Percentiles rank a stretch among this genome's conserved stretches.
phyloP scores from a whole-genome alignment of 805 yeast genomes.

The Brettanomyces sp. region DNA sequence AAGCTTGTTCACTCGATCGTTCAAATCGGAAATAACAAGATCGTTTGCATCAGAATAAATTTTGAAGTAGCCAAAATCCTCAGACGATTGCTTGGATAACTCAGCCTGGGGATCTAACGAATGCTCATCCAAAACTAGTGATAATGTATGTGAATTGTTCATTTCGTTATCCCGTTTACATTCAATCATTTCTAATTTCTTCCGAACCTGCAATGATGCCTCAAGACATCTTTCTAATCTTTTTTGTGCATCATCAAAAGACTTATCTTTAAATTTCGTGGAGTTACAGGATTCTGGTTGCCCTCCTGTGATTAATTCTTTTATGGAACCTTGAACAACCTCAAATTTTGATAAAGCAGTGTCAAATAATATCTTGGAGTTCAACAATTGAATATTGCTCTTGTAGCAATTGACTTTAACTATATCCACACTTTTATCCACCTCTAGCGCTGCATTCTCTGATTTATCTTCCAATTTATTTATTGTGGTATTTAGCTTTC shows the following conservation, averaged over 20 bases:
- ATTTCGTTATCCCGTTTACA: neutral
- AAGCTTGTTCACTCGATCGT: conserved; percentile 9
- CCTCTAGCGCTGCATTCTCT: conserved; percentile 3
- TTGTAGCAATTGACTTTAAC: conserved; percentile 17
- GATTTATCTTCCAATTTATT: conserved; percentile 4
- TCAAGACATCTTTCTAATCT: conserved; percentile 11
- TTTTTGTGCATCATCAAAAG: conserved; percentile 1
- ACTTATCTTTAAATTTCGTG: neutral
- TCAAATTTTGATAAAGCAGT: conserved; percentile 21
- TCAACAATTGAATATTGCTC: conserved; percentile 16
- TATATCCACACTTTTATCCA: conserved; percentile 11
- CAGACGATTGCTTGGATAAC: neutral
- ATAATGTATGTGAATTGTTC: neutral
- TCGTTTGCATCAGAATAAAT: conserved; percentile 14
- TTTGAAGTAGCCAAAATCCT: conserved; percentile 3
- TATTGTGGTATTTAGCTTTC: conserved; percentile 4
- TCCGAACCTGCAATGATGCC: conserved; percentile 10
- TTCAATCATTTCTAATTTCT: conserved; percentile 5
- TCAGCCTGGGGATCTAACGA: neutral
- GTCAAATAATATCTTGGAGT: conserved; percentile 20
- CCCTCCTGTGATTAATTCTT: conserved; percentile 1
- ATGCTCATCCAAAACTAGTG: neutral
- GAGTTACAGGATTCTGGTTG: neutral
- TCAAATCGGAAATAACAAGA: conserved; percentile 10
- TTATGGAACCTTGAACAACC: conserved; percentile 9